These are phyloP conservation scores for Cyclostephanos invisitatus DNA, from an alignment of 108 stramenopile species.

Conservation along the genomic window DNA sequence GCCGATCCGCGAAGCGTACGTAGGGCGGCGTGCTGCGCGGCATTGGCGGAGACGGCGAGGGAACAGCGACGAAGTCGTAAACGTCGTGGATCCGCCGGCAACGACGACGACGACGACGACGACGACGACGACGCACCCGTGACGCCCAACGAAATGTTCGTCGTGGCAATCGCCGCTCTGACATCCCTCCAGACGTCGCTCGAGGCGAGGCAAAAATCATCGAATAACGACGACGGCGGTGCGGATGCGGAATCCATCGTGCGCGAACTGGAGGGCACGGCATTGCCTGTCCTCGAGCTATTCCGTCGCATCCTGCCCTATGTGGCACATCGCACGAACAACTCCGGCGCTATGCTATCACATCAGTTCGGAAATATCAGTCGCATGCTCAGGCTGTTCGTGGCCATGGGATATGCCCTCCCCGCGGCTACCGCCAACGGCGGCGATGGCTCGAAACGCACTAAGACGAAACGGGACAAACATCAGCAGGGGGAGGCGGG, in stretches of 20 bases:
- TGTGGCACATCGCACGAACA: conserved; percentile 43
- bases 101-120: not conserved
- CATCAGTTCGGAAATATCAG: conserved; percentile 56
- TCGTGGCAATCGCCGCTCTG: conserved; percentile 25
- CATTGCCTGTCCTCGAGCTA: conserved; percentile 62
- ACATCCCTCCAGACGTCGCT: conserved; percentile 27
- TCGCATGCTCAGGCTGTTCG: conserved; percentile 56
- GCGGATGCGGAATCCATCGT: conserved; percentile 7
- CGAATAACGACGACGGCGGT: not conserved
- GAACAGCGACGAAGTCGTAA: conserved; percentile 14
- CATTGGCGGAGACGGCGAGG: conserved; percentile 27
- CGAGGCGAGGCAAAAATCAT: conserved; percentile 10
- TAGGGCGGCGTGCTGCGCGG: conserved; percentile 21
- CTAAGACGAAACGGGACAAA: not conserved
- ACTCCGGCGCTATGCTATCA: conserved; percentile 32
- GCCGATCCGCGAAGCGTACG: conserved; percentile 15
- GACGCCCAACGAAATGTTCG: conserved; percentile 41
- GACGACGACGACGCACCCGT: conserved; percentile 6
- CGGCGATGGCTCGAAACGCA: not conserved
- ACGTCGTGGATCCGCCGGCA: not conserved
- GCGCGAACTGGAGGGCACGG: conserved; percentile 20
- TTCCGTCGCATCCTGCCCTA: conserved; percentile 52
- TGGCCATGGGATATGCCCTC: conserved; percentile 39
- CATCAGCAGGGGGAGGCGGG: not conserved
- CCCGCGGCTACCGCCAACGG: conserved; percentile 10